A percentile compares a stretch with the other conserved stretches of the same genome.
phyloP scores from a whole-genome alignment of 495 filamentous ascomycete genomes.

The Penicillium pancosmium region DNA sequence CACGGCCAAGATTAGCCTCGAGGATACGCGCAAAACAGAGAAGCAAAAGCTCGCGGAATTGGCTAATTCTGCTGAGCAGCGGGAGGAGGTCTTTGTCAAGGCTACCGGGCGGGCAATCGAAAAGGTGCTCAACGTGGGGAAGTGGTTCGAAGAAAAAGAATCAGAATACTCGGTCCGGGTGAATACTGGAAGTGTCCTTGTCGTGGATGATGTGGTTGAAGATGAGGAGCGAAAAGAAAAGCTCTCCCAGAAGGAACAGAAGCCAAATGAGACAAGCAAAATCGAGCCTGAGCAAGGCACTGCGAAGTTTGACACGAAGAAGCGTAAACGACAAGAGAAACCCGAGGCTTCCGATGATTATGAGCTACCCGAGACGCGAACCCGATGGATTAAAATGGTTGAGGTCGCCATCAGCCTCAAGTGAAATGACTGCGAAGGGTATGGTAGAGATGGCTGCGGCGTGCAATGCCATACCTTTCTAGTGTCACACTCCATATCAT shows the following conservation, averaged over 20 bases:
- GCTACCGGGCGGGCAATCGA: slow-evolving; percentile 81
- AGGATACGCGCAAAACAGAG: slow-evolving; percentile 44
- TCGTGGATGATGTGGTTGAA: slow-evolving; percentile 71
- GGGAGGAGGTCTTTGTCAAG: slow-evolving; percentile 71
- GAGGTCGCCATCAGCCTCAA: slow-evolving; percentile 64
- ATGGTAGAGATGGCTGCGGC: not conserved
- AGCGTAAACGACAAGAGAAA: slow-evolving; percentile 36
- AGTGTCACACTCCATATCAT: not conserved
- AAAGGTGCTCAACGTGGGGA: slow-evolving; percentile 64
- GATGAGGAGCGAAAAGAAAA: slow-evolving; percentile 34
- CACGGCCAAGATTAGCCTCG: slow-evolving; percentile 42
- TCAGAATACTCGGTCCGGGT: slow-evolving; percentile 58
- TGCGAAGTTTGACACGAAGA: slow-evolving; percentile 38
- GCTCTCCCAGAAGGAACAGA: slow-evolving; percentile 24
- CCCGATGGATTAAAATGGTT: slow-evolving; percentile 66
- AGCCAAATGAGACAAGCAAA: slow-evolving; percentile 6
- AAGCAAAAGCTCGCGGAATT: slow-evolving; percentile 38
- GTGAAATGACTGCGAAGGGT: slow-evolving; percentile 34
- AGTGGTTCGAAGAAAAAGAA: slow-evolving; percentile 62
- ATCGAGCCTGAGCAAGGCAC: slow-evolving; percentile 5
- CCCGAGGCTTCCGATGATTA: slow-evolving; percentile 38
- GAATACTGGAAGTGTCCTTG: slow-evolving; percentile 64
- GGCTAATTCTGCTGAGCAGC: slow-evolving; percentile 40
- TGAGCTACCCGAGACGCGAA: slow-evolving; percentile 62
- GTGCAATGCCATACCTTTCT: not conserved